A percentile compares a stretch with the other conserved stretches of the same genome.
These are phyloP conservation scores for Erythrobasidium hasegawianum DNA, from an alignment of 1,284 basidiomycete genomes.

Conservation along the genomic window DNA sequence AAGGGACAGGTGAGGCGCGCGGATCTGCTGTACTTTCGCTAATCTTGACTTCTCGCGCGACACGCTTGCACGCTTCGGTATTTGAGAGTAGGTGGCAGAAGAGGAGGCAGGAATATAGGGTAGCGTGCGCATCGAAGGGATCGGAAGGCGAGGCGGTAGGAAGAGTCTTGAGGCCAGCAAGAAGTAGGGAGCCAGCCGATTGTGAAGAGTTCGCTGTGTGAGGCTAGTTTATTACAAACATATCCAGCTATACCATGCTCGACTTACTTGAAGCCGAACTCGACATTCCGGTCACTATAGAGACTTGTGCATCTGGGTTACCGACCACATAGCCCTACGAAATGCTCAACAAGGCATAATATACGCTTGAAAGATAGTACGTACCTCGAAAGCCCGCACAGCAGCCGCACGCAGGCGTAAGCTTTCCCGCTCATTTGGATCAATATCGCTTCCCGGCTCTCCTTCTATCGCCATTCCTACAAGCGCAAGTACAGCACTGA, in stretches of 20 bases:
- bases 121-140: slow-evolving; percentile 55
- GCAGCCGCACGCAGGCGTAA: slow-evolving; percentile 51
- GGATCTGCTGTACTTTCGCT: slow-evolving; percentile 32
- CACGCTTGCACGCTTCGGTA: slow-evolving; percentile 56
- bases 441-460: slow-evolving; percentile 47
- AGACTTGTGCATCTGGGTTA: slow-evolving; percentile 50
- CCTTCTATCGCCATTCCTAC: slow-evolving; percentile 48
- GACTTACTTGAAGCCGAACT: slow-evolving; percentile 37
- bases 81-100: slow-evolving; percentile 56
- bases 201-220: slow-evolving; percentile 43
- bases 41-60: slow-evolving; percentile 54
- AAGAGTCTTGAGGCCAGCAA: slow-evolving; percentile 54
- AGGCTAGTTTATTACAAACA: too few species aligned
- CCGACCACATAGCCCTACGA: slow-evolving; percentile 47
- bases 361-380: background rate
- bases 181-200: slow-evolving; percentile 54
- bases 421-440: slow-evolving; percentile 43
- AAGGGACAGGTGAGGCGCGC: slow-evolving; percentile 5
- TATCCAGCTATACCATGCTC: background rate
- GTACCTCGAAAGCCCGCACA: slow-evolving; percentile 51
- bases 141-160: slow-evolving; percentile 48
- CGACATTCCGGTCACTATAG: slow-evolving; percentile 56
- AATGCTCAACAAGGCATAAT: background rate
- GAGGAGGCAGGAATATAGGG: slow-evolving; percentile 54
- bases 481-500: slow-evolving; percentile 51